Conservation (phyloP, 2,329 filamentous ascomycete genomes). For the Trichophyton schoenleinii region DNA sequence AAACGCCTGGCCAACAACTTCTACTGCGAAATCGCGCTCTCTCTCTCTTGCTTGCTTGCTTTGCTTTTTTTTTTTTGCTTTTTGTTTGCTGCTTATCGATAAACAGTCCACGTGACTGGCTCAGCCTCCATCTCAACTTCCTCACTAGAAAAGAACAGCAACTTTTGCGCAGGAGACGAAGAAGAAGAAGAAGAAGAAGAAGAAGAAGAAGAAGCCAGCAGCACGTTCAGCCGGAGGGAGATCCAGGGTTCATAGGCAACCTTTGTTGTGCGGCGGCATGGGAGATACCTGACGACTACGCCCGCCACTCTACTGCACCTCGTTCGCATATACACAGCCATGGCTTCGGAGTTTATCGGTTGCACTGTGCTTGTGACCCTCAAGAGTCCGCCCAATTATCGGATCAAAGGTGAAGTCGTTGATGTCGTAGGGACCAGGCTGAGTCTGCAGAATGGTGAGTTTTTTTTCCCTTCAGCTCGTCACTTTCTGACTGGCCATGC, state of each 20-base stretch:
- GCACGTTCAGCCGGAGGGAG: background rate
- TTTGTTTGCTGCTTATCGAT: background rate
- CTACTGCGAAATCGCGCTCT: too few species aligned
- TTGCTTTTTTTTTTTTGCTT: background rate
- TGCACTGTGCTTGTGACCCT: conserved; percentile 64
- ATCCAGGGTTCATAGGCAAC: background rate
- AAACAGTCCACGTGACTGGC: background rate
- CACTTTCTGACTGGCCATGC: background rate
- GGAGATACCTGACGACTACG: background rate
- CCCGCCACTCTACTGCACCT: background rate
- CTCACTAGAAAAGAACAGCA: background rate
- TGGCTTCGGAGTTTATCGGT: conserved; percentile 62
- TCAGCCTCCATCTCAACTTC: background rate
- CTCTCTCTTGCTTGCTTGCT: background rate
- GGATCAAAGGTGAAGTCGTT: conserved; percentile 58
- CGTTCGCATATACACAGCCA: conserved; percentile 22
- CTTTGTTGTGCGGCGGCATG: background rate
- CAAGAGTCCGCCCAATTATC: conserved; percentile 49
- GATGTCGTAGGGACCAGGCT: conserved; percentile 58
- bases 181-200: background rate
- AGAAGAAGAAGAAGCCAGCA: background rate
- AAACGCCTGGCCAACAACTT: too few species aligned
- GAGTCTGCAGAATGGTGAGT: conserved; percentile 57
- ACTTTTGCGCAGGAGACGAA: background rate
- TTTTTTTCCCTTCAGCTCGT: background rate